phyloP scores from a whole-genome alignment of 169 alveolate species.

The Cryptosporidium sp. region DNA sequence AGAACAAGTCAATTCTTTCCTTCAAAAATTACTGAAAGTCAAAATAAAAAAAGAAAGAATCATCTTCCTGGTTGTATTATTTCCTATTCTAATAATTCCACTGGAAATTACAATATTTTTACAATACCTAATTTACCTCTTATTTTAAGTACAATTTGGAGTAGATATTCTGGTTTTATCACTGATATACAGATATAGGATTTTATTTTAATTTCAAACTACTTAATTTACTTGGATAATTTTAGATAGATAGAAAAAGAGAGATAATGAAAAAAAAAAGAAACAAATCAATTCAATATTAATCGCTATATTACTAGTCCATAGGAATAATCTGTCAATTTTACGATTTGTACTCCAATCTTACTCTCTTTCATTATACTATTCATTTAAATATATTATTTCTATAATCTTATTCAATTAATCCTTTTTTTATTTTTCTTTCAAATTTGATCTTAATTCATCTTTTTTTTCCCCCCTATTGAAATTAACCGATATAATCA shows the following conservation, averaged over 20 bases:
- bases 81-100: neutral
- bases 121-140: constrained; percentile 34
- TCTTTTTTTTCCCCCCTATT: too few relatives aligned
- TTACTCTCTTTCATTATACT: too few relatives aligned
- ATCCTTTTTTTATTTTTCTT: too few relatives aligned
- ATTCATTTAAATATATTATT: too few relatives aligned
- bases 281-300: too few relatives aligned
- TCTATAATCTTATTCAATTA: too few relatives aligned
- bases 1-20: constrained; percentile 20
- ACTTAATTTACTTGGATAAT: neutral
- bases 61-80: constrained; percentile 5
- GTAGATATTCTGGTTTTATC: constrained; percentile 20
- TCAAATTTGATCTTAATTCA: too few relatives aligned
- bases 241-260: too few relatives aligned
- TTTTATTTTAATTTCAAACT: neutral
- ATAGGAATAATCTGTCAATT: neutral
- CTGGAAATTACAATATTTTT: neutral
- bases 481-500: too few relatives aligned
- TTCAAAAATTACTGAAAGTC: neutral
- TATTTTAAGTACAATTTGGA: constrained; percentile 21
- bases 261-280: neutral
- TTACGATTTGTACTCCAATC: neutral
- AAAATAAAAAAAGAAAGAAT: neutral
- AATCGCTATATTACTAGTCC: neutral
- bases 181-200: neutral